Evolutionary conservation across 441 rosid species (phyloP).

Genomic region (Daphne laureola): DNA sequence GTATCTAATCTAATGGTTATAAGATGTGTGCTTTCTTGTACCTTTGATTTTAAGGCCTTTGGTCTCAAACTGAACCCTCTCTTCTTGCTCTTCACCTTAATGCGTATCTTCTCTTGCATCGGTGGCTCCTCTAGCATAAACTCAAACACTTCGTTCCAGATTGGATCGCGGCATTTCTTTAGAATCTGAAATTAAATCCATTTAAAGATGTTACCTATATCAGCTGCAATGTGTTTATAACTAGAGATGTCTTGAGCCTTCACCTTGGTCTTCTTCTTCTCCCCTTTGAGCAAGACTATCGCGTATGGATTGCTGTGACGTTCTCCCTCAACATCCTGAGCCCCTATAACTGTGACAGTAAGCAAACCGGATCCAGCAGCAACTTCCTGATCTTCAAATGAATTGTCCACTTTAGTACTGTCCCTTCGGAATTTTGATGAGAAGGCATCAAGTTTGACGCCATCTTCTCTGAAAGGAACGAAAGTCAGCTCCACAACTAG

Average conservation of each 20-base stretch:
- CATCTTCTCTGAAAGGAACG: constrained; percentile 35
- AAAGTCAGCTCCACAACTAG: constrained; percentile 30
- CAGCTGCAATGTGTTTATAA: not conserved
- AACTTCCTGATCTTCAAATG: constrained; percentile 11
- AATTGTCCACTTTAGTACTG: constrained; percentile 11
- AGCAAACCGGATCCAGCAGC: constrained; percentile 67
- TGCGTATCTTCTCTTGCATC: constrained; percentile 56
- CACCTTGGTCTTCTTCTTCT: constrained; percentile 78
- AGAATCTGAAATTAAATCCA: constrained; percentile 36
- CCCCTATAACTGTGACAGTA: constrained; percentile 63
- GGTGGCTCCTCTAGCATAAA: constrained; percentile 85
- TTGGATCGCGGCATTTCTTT: constrained; percentile 62
- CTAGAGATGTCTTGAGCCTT: constrained; percentile 11
- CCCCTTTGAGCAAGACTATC: constrained; percentile 62
- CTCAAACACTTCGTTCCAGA: constrained; percentile 85
- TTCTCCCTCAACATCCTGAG: constrained; percentile 78
- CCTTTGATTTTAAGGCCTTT: constrained; percentile 33
- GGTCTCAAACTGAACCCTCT: constrained; percentile 57
- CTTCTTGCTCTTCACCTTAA: constrained; percentile 74
- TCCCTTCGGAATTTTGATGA: constrained; percentile 7
- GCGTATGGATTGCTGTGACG: constrained; percentile 76
- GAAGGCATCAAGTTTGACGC: constrained; percentile 13
- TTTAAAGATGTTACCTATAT: not conserved
- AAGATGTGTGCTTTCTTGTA: not conserved
- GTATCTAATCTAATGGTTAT: not conserved